Percentiles rank a stretch among this genome's conserved stretches.
Conservation (phyloP, 176 grass and related monocot genomes). For the Bonia amplexicaulis region DNA sequence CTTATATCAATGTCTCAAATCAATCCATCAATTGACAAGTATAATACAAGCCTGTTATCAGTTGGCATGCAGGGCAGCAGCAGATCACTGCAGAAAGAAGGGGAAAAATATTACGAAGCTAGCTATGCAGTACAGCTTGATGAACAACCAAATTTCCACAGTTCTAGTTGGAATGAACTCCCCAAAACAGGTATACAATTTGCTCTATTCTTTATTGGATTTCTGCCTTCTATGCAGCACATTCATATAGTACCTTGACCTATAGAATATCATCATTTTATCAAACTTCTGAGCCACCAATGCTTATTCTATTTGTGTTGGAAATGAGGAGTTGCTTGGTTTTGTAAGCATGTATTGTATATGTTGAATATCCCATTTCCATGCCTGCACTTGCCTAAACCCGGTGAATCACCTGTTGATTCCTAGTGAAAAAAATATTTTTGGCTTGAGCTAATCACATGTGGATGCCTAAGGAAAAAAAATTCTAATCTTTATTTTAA, state of each 20-base stretch:
- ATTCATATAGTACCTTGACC: not conserved
- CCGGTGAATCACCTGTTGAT: not conserved
- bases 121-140: slow-evolving; percentile 83
- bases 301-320: not conserved
- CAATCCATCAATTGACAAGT: not conserved
- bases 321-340: not conserved
- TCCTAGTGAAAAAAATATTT: not conserved
- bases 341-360: not conserved
- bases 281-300: not conserved
- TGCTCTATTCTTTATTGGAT: not conserved
- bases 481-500: not conserved
- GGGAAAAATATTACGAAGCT: slow-evolving; percentile 66
- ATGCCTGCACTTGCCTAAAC: not conserved
- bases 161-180: slow-evolving; percentile 97
- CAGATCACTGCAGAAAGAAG: slow-evolving; percentile 65
- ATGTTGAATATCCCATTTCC: not conserved
- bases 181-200: slow-evolving; percentile 50
- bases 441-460: not conserved
- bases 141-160: slow-evolving; percentile 73
- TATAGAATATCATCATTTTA: not conserved
- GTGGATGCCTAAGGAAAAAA: not conserved
- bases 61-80: slow-evolving; percentile 72
- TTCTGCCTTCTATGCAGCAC: not conserved
- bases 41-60: slow-evolving; percentile 36
- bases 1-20: not conserved